A percentile compares a stretch with the other conserved stretches of the same genome.
Evolutionary conservation across 305 asterid species (phyloP).

Genomic region (Solanum hybrid): DNA sequence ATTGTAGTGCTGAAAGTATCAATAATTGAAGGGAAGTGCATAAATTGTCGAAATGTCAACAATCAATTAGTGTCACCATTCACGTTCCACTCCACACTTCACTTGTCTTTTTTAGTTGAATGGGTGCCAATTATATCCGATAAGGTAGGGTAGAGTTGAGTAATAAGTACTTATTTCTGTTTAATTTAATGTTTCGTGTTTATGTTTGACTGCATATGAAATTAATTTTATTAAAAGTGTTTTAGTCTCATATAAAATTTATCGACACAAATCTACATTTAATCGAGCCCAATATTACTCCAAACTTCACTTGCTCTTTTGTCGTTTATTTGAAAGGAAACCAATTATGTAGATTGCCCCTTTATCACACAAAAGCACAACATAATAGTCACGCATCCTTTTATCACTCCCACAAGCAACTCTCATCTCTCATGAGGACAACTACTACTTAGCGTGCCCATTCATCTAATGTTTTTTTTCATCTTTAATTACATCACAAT

Average conservation of each 20-base stretch:
- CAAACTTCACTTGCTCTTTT: not conserved
- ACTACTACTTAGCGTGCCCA: not conserved
- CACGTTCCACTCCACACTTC: not conserved
- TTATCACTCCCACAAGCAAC: not conserved
- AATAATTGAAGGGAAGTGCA: not conserved
- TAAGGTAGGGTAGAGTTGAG: not conserved
- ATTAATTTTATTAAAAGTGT: no score
- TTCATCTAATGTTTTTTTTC: not conserved
- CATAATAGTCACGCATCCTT: not conserved
- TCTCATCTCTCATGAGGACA: not conserved
- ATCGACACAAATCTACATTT: not conserved
- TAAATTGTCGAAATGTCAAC: not conserved
- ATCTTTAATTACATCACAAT: not conserved
- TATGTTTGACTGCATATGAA: no score
- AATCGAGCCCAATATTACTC: not conserved
- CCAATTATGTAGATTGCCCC: not conserved
- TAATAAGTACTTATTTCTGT: not conserved
- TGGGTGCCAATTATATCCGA: not conserved
- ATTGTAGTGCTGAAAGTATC: not conserved
- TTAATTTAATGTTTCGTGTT: not conserved
- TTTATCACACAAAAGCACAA: not conserved
- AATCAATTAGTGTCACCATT: not conserved
- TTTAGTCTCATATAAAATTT: no score
- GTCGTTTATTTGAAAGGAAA: not conserved
- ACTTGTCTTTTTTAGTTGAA: not conserved